Conservation (phyloP, 306 rosid genomes). For the Trifolium fragiferum region DNA sequence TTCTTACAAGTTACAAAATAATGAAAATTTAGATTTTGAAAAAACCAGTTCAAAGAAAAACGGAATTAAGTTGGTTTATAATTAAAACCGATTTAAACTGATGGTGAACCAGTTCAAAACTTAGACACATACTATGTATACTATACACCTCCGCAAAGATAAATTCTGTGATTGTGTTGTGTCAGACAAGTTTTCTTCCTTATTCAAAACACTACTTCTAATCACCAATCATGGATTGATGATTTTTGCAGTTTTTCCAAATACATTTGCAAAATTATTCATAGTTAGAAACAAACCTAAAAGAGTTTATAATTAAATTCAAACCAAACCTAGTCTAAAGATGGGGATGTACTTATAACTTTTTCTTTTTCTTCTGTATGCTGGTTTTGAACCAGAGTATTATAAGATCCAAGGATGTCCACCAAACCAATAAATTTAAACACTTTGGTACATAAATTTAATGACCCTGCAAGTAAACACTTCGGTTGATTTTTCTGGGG, state of each 20-base stretch:
- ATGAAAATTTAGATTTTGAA: no score
- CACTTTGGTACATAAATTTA: constrained; percentile 14
- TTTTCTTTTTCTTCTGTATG: neutral
- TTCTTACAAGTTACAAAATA: no score
- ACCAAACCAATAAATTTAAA: neutral
- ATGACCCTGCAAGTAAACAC: constrained; percentile 10
- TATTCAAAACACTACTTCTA: neutral
- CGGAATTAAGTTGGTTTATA: no score
- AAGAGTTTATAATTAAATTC: neutral
- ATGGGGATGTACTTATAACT: neutral
- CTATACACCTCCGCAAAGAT: no score
- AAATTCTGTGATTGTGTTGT: no score
- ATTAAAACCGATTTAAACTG: no score
- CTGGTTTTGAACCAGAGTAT: neutral
- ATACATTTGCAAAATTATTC: neutral
- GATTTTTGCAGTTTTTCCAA: neutral
- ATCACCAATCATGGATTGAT: neutral
- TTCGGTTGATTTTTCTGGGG: neutral
- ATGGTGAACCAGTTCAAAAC: no score
- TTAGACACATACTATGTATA: no score
- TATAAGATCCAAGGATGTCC: neutral
- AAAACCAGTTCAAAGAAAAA: no score
- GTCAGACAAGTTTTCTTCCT: no score
- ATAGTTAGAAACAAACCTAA: neutral
- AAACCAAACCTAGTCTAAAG: neutral